These are phyloP conservation scores for Alternaria sp. DNA, from an alignment of 2,329 filamentous ascomycete genomes.

Conservation along the genomic window DNA sequence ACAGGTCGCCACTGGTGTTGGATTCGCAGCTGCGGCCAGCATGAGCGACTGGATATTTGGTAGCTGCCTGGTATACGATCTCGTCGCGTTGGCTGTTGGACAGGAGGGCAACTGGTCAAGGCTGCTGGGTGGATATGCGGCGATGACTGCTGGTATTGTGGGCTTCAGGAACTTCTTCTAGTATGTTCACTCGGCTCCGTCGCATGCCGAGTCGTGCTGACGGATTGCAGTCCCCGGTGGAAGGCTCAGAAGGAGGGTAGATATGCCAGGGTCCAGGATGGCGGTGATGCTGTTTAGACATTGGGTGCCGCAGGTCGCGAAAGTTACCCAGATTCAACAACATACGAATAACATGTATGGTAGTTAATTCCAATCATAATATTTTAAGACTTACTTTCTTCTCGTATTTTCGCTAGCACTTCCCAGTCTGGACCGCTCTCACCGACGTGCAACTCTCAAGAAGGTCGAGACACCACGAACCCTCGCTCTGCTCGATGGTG, in stretches of 20 bases:
- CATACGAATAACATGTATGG: neutral
- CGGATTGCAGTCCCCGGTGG: constrained; percentile 34
- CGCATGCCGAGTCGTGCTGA: constrained; percentile 27
- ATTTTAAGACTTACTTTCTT: neutral
- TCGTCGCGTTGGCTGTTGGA: constrained; percentile 63
- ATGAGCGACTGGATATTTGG: constrained; percentile 69
- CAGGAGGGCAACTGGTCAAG: constrained; percentile 63
- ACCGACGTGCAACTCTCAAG: neutral
- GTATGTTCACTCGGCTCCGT: constrained; percentile 47
- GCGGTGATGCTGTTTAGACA: constrained; percentile 7
- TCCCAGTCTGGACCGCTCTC: neutral
- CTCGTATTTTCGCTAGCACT: neutral
- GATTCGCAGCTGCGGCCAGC: constrained; percentile 60
- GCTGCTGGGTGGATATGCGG: constrained; percentile 62
- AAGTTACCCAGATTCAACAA: neutral
- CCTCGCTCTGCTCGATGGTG: neutral
- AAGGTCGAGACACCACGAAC: constrained; percentile 6
- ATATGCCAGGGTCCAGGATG: constrained; percentile 30
- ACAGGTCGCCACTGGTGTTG: constrained; percentile 63
- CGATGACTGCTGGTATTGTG: constrained; percentile 63
- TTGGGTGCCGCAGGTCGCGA: neutral
- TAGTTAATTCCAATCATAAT: constrained; percentile 2
- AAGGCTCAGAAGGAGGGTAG: constrained; percentile 29
- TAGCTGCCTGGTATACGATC: constrained; percentile 66
- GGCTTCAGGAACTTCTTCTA: constrained; percentile 61